Percentiles rank a stretch among this genome's conserved stretches.
phyloP scores from a whole-genome alignment of 2,329 filamentous ascomycete species.

The Hyphodiscus sp. region DNA sequence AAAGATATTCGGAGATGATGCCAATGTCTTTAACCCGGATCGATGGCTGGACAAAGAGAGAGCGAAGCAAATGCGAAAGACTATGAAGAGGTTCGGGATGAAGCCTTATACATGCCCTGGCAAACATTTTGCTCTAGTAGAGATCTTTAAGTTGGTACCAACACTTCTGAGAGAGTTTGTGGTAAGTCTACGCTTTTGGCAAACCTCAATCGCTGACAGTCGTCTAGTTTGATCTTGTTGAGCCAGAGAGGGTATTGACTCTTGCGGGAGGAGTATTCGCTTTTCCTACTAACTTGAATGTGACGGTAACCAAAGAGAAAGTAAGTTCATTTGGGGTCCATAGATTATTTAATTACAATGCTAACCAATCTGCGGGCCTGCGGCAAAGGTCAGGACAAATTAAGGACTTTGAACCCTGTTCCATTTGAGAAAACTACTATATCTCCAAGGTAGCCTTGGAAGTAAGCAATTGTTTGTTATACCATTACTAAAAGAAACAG shows the following conservation, averaged over 20 bases:
- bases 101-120: slow-evolving; percentile 35
- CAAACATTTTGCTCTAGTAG: slow-evolving; percentile 34
- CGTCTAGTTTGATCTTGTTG: background rate
- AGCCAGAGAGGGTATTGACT: background rate
- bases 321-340: too few relatives aligned
- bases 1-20: slow-evolving; percentile 5
- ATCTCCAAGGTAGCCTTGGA: too few relatives aligned
- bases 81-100: slow-evolving; percentile 29
- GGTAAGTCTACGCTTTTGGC: background rate
- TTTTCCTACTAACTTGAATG: background rate
- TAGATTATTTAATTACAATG: too few relatives aligned
- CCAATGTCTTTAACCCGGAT: slow-evolving; percentile 10
- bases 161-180: slow-evolving; percentile 16
- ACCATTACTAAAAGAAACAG: too few relatives aligned
- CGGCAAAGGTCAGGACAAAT: too few relatives aligned
- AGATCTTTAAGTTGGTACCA: slow-evolving; percentile 36
- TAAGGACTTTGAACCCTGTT: too few relatives aligned
- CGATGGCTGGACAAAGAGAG: slow-evolving; percentile 11
- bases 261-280: background rate
- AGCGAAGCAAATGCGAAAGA: slow-evolving; percentile 8
- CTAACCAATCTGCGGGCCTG: too few relatives aligned
- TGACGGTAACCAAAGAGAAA: background rate
- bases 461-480: too few relatives aligned
- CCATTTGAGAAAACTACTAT: too few relatives aligned
- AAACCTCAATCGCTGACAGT: background rate